These are phyloP conservation scores for Morella rubra DNA, from an alignment of 306 rosid species.

Conservation along the genomic window DNA sequence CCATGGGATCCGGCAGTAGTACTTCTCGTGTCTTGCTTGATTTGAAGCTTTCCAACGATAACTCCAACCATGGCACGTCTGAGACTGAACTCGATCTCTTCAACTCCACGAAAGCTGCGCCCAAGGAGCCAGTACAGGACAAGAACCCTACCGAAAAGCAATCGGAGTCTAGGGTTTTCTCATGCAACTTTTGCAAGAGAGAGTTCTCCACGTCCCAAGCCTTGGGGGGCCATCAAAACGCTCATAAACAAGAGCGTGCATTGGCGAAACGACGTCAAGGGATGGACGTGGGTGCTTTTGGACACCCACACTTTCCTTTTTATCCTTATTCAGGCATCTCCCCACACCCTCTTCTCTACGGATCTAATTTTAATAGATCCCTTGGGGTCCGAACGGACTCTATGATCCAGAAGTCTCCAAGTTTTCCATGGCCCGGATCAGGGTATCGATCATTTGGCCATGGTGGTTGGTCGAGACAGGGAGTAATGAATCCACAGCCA, in stretches of 20 bases:
- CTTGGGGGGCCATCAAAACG: slow-evolving; percentile 82
- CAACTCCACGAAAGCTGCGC: slow-evolving; percentile 11
- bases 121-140: background rate
- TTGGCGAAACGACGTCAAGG: slow-evolving; percentile 68
- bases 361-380: background rate
- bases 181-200: slow-evolving; percentile 70
- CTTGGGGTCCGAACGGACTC: slow-evolving; percentile 62
- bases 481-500: slow-evolving; percentile 4
- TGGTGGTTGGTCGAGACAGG: slow-evolving; percentile 16
- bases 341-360: slow-evolving; percentile 14
- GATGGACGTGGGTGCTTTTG: slow-evolving; percentile 28
- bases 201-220: slow-evolving; percentile 79
- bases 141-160: slow-evolving; percentile 17
- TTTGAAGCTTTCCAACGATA: slow-evolving; percentile 40
- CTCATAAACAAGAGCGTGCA: slow-evolving; percentile 74
- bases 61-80: background rate
- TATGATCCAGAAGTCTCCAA: slow-evolving; percentile 56
- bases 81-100: slow-evolving; percentile 36
- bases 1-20: slow-evolving; percentile 15
- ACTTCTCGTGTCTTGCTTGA: slow-evolving; percentile 25
- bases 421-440: slow-evolving; percentile 21
- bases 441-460: slow-evolving; percentile 22
- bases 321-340: slow-evolving; percentile 37
- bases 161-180: slow-evolving; percentile 36
- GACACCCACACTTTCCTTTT: slow-evolving; percentile 30